phyloP scores from a whole-genome alignment of 1,284 basidiomycete genomes.

The Ustilago tritici region DNA sequence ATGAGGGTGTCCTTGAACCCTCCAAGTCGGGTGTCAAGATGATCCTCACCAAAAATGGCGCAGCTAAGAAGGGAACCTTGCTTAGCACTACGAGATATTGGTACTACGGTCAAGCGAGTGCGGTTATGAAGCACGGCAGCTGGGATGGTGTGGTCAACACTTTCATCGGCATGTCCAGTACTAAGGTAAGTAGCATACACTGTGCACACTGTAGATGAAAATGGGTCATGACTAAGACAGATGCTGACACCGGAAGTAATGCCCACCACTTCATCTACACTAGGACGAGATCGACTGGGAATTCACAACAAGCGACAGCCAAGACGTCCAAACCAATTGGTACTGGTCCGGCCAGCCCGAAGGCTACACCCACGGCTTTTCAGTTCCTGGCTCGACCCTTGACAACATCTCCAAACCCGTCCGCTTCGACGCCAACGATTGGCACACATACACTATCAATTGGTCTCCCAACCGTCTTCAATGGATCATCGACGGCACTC shows the following conservation, averaged over 20 bases:
- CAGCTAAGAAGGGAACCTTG: conserved; percentile 31
- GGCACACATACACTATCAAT: conserved; percentile 55
- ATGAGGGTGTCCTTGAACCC: conserved; percentile 33
- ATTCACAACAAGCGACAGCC: conserved; percentile 30
- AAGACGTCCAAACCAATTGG: conserved; percentile 48
- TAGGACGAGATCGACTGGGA: conserved; percentile 57
- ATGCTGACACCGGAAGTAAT: too few relatives aligned
- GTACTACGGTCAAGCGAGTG: conserved; percentile 52
- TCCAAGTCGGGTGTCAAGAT: conserved; percentile 39
- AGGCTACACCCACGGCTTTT: conserved; percentile 46
- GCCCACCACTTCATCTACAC: too few relatives aligned
- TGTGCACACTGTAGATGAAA: too few relatives aligned
- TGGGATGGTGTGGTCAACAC: conserved; percentile 54
- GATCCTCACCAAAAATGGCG: conserved; percentile 37
- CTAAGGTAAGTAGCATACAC: conserved; percentile 1
- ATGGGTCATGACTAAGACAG: too few relatives aligned
- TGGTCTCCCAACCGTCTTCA: conserved; percentile 53
- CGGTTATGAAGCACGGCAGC: conserved; percentile 46
- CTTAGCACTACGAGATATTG: conserved; percentile 50
- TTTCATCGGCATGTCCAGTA: conserved; percentile 50
- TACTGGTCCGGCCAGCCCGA: conserved; percentile 43
- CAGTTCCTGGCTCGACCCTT: conserved; percentile 12
- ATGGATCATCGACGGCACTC: conserved; percentile 52
- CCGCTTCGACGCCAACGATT: conserved; percentile 23
- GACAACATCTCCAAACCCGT: conserved; percentile 14